These are phyloP conservation scores for Paramecium pentaurelia DNA, from an alignment of 73 alveolate species.

Conservation along the genomic window DNA sequence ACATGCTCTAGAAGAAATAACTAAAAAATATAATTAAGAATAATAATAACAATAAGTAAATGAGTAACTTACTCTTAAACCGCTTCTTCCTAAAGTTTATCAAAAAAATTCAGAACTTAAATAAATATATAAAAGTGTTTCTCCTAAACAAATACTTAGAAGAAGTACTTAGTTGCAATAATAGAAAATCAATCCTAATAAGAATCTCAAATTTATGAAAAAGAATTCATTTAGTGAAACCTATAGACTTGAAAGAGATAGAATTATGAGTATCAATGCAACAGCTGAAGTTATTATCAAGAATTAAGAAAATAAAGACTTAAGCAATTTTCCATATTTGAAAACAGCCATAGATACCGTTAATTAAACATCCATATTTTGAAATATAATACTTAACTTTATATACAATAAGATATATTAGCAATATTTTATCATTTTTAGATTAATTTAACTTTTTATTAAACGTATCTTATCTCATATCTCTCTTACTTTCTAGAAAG, in stretches of 20 bases:
- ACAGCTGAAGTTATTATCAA: neutral
- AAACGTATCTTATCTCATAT: neutral
- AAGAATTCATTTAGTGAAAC: conserved; percentile 2
- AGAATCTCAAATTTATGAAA: neutral
- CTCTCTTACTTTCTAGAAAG: neutral
- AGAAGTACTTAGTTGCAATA: neutral
- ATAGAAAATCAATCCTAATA: neutral
- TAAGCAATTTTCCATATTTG: neutral
- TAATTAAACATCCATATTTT: neutral
- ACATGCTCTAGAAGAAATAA: neutral
- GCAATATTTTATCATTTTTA: neutral
- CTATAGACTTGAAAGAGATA: neutral
- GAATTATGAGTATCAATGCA: neutral
- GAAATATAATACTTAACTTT: neutral
- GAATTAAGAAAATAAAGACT: neutral
- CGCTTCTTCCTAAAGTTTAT: neutral
- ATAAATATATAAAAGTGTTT: neutral
- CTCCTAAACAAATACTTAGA: neutral
- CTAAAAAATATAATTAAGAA: neutral
- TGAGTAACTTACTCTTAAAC: neutral
- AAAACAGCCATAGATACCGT: neutral
- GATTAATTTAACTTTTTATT: neutral
- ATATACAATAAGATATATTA: neutral
- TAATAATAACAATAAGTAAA: neutral
- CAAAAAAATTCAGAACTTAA: neutral